Percentiles rank a stretch among this genome's conserved stretches.
phyloP scores from a whole-genome alignment of 768 basidiomycete species.

The Lentinula sp. region DNA sequence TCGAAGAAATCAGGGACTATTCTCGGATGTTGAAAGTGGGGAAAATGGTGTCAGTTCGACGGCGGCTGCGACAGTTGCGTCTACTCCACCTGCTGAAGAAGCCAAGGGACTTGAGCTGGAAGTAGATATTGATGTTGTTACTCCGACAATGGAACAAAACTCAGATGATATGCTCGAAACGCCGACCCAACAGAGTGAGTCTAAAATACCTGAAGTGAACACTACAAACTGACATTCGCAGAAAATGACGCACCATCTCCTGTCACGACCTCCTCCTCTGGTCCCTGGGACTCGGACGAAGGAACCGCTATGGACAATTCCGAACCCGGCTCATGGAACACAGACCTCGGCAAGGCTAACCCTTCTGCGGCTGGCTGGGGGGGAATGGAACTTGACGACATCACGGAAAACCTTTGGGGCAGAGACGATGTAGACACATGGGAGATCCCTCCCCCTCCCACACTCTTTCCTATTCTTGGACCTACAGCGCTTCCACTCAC shows the following conservation, averaged over 20 bases:
- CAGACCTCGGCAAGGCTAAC: background rate
- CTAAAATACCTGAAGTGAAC: constrained; percentile 20
- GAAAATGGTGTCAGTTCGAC: background rate
- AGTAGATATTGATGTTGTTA: background rate
- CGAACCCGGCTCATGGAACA: background rate
- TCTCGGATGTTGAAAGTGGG: background rate
- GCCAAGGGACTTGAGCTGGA: background rate
- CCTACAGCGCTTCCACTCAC: constrained; percentile 53
- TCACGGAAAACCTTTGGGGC: background rate
- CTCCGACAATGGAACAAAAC: constrained; percentile 24
- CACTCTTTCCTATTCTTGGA: constrained; percentile 41
- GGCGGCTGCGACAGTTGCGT: background rate
- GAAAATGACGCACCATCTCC: background rate
- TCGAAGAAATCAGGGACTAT: background rate
- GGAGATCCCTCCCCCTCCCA: background rate
- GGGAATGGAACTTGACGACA: background rate
- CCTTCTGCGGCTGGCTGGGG: background rate
- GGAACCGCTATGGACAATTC: background rate
- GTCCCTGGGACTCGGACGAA: background rate
- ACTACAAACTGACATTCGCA: constrained; percentile 8
- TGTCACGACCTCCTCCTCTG: background rate
- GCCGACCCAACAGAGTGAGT: background rate
- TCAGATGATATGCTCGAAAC: constrained; percentile 13
- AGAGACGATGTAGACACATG: background rate
- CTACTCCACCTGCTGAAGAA: background rate